A percentile compares a stretch with the other conserved stretches of the same genome.
phyloP scores from a whole-genome alignment of 148 eudicot species.

The Spergularia bocconei region DNA sequence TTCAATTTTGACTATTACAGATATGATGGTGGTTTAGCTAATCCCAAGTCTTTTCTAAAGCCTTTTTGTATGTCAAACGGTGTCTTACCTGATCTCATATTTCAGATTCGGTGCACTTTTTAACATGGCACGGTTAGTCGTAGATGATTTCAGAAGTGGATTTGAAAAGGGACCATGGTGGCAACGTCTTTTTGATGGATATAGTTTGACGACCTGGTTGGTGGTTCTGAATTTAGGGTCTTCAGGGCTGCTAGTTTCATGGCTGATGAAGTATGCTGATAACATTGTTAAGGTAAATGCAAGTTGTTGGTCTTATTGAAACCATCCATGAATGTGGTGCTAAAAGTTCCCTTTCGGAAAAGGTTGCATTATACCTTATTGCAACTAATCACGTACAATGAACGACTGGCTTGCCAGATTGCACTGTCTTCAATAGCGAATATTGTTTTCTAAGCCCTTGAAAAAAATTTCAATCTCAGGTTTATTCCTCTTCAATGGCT shows the following conservation, averaged over 20 bases:
- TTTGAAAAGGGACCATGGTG: conserved; percentile 95
- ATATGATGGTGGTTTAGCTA: not conserved
- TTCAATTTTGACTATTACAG: not conserved
- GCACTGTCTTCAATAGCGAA: not conserved
- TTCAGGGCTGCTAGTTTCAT: conserved; percentile 88
- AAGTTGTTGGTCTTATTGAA: not conserved
- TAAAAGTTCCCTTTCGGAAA: not conserved
- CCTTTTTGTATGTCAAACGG: not conserved
- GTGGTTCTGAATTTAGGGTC: conserved; percentile 96
- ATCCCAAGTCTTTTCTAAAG: not conserved
- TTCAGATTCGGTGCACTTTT: conserved; percentile 85
- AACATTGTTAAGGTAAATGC: conserved; percentile 79
- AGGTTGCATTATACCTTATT: no score
- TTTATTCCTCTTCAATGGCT: conserved; percentile 97
- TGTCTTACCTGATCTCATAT: conserved; percentile 6
- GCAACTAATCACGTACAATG: not conserved
- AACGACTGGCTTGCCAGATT: not conserved
- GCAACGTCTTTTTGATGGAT: conserved; percentile 87
- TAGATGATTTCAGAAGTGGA: conserved; percentile 81
- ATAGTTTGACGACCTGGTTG: conserved; percentile 79
- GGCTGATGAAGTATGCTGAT: conserved; percentile 99
- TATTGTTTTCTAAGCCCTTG: not conserved
- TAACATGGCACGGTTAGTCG: conserved; percentile 73
- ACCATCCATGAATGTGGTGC: not conserved
- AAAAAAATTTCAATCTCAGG: conserved; percentile 39